Conservation (phyloP, 345 rosid genomes). For the Lumnitzera racemosa region DNA sequence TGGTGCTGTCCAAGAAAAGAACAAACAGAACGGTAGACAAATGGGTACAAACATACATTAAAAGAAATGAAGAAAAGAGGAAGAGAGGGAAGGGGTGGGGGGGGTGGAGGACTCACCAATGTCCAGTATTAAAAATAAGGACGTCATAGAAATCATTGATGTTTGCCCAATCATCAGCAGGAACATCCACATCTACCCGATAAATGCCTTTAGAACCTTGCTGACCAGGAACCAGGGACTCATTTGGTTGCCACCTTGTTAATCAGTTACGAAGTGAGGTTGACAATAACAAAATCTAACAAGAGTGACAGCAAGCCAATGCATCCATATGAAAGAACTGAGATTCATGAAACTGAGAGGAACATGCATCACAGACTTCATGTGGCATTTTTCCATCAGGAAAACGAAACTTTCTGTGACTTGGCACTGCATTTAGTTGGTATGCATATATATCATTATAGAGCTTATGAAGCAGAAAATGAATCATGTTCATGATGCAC, state of each 20-base stretch:
- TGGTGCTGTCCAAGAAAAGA: too few relatives aligned
- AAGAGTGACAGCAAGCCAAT: too few relatives aligned
- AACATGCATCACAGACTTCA: neutral
- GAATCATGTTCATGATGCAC: too few relatives aligned
- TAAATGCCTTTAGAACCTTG: slow-evolving; percentile 45
- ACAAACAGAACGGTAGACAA: too few relatives aligned
- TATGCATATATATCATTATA: too few relatives aligned
- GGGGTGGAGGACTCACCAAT: slow-evolving; percentile 49
- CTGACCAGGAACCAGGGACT: slow-evolving; percentile 21
- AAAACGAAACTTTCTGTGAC: too few relatives aligned
- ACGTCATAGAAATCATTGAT: slow-evolving; percentile 67
- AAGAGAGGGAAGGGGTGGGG: too few relatives aligned
- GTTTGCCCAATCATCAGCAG: slow-evolving; percentile 77
- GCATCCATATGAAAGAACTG: too few relatives aligned
- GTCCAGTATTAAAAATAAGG: slow-evolving; percentile 84
- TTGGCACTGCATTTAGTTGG: too few relatives aligned
- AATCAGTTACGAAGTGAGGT: slow-evolving; percentile 45
- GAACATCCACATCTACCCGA: slow-evolving; percentile 83
- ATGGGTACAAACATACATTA: neutral
- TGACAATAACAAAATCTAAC: slow-evolving; percentile 3
- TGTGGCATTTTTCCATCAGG: neutral
- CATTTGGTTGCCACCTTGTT: slow-evolving; percentile 74
- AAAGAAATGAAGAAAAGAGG: neutral
- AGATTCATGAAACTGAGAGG: neutral
- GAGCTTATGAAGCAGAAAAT: too few relatives aligned